A percentile compares a stretch with the other conserved stretches of the same genome.
Evolutionary conservation across 768 basidiomycete species (phyloP).

Genomic region (Mycena galopus): DNA sequence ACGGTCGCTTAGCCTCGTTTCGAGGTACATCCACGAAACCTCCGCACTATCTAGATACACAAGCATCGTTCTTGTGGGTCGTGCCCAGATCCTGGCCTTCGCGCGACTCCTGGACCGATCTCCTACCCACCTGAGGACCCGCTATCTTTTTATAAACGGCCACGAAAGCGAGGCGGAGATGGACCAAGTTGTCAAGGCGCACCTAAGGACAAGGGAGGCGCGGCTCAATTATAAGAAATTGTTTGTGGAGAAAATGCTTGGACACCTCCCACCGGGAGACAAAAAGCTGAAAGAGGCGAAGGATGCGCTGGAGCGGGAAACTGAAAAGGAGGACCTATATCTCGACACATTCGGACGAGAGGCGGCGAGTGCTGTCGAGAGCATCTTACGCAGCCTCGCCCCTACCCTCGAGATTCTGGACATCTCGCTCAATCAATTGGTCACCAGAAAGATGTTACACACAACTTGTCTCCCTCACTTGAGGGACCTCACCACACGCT

Average conservation of each 20-base stretch:
- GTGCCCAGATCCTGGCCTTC: constrained; percentile 42
- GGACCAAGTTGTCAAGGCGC: constrained; percentile 12
- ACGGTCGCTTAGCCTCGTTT: constrained; percentile 52
- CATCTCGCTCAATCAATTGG: constrained; percentile 42
- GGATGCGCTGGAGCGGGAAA: neutral
- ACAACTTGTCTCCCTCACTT: constrained; percentile 43
- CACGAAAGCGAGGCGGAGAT: constrained; percentile 27
- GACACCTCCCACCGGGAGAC: neutral
- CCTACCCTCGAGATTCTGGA: constrained; percentile 42
- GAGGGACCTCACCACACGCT: constrained; percentile 43
- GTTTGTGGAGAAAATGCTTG: too few relatives aligned
- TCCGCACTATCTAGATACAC: constrained; percentile 45
- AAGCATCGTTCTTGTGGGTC: constrained; percentile 46
- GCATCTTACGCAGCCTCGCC: constrained; percentile 39
- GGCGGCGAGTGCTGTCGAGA: neutral
- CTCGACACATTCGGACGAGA: neutral
- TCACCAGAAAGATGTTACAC: constrained; percentile 35
- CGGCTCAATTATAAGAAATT: neutral
- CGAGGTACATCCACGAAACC: constrained; percentile 43
- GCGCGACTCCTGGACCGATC: constrained; percentile 38
- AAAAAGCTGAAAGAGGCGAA: neutral
- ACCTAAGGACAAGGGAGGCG: neutral
- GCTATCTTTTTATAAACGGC: constrained; percentile 45
- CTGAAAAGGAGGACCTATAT: neutral
- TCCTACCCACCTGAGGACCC: constrained; percentile 37